These are phyloP conservation scores for Lavandula angustifolia DNA, from an alignment of 257 asterid species.

Conservation along the genomic window DNA sequence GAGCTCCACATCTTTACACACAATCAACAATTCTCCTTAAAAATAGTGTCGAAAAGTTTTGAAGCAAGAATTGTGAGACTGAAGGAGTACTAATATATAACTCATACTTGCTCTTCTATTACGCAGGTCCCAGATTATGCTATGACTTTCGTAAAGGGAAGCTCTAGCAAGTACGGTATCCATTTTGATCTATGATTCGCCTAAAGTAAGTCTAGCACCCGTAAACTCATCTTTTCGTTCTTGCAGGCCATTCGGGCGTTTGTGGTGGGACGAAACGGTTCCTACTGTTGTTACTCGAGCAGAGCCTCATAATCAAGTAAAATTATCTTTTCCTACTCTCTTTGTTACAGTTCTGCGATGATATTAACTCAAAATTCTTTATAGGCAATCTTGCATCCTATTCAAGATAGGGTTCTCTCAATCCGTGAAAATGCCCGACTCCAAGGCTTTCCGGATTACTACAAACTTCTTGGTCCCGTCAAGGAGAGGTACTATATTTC, in stretches of 20 bases:
- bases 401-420: conserved; percentile 74
- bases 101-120: neutral
- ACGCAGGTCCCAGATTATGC: conserved; percentile 90
- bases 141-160: conserved; percentile 56
- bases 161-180: conserved; percentile 59
- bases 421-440: conserved; percentile 87
- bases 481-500: conserved; percentile 60
- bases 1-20: no score
- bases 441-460: conserved; percentile 91
- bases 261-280: conserved; percentile 94
- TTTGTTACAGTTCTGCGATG: neutral
- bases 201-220: neutral
- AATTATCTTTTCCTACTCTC: neutral
- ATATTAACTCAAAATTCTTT: neutral
- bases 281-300: conserved; percentile 91
- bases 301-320: conserved; percentile 86
- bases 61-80: no score
- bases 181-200: neutral
- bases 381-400: conserved; percentile 68
- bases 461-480: conserved; percentile 65
- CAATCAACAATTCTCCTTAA: no score
- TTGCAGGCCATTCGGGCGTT: conserved; percentile 83
- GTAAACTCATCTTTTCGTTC: neutral
- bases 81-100: no score
- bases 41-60: no score